A percentile compares a stretch with the other conserved stretches of the same genome.
Conservation (phyloP, 352 stramenopile genomes). For the Phytophthora hybrid region DNA sequence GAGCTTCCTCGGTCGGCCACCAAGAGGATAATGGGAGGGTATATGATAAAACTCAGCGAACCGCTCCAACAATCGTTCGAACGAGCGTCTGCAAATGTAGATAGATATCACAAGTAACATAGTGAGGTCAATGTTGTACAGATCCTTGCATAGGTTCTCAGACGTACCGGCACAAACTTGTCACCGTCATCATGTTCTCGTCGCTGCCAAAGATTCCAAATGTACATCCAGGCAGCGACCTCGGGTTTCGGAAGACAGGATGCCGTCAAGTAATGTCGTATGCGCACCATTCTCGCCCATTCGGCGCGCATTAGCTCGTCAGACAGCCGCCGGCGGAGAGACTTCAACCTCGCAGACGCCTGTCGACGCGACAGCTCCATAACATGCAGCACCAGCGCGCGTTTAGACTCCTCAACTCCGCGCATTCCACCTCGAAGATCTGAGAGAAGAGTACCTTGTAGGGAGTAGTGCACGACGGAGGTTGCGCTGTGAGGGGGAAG, state of each 20-base stretch:
- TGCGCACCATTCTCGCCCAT: neutral
- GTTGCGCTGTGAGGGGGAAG: neutral
- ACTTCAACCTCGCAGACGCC: neutral
- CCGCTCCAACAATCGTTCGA: neutral
- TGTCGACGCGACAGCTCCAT: neutral
- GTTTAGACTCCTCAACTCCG: neutral
- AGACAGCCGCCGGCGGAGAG: neutral
- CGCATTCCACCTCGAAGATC: neutral
- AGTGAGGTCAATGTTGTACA: neutral
- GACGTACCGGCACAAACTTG: neutral
- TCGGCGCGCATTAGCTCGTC: neutral
- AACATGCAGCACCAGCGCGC: neutral
- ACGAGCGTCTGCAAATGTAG: neutral
- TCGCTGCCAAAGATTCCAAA: constrained; percentile 2
- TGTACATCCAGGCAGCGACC: constrained; percentile 3
- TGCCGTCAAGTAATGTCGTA: neutral
- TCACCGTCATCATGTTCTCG: constrained; percentile 1
- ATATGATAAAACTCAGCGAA: neutral
- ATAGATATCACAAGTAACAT: neutral
- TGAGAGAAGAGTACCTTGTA: too few relatives aligned
- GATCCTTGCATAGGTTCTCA: too few relatives aligned
- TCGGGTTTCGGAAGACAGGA: neutral
- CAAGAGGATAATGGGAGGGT: neutral
- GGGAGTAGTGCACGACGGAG: too few relatives aligned
- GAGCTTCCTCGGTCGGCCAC: constrained; percentile 11